Conservation (phyloP, 2,329 filamentous ascomycete species). For the Sclerotiophoma versabilis region DNA sequence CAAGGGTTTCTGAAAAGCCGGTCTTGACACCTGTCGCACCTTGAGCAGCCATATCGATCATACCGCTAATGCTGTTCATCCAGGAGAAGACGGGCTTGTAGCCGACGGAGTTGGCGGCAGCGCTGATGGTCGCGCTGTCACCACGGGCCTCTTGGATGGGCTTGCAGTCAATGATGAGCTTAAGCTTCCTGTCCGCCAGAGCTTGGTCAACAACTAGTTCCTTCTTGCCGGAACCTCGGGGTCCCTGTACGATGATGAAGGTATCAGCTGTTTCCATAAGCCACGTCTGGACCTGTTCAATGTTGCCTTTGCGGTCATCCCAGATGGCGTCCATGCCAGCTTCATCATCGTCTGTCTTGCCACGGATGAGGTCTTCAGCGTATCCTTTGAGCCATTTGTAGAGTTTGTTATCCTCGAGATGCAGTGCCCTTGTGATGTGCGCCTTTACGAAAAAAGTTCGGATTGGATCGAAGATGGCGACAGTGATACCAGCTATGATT, state of each 20-base stretch:
- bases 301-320: slow-evolving; percentile 83
- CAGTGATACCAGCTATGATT: slow-evolving; percentile 80
- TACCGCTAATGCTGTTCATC: slow-evolving; percentile 92
- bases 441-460: slow-evolving; percentile 90
- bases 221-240: slow-evolving; percentile 87
- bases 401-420: slow-evolving; percentile 74
- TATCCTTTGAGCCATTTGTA: slow-evolving; percentile 84
- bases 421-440: slow-evolving; percentile 80
- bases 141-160: slow-evolving; percentile 89
- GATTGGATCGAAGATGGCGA: slow-evolving; percentile 92
- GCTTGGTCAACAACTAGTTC: slow-evolving; percentile 88
- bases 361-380: slow-evolving; percentile 69
- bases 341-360: slow-evolving; percentile 65
- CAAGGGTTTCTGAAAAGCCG: slow-evolving; percentile 90
- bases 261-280: slow-evolving; percentile 87
- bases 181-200: slow-evolving; percentile 75
- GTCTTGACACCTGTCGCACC: slow-evolving; percentile 94
- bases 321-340: slow-evolving; percentile 81
- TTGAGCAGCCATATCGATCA: slow-evolving; percentile 90
- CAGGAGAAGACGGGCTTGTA: slow-evolving; percentile 95
- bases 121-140: slow-evolving; percentile 83
- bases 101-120: slow-evolving; percentile 82
- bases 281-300: slow-evolving; percentile 84
- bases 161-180: slow-evolving; percentile 90
- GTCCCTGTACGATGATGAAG: slow-evolving; percentile 92